A percentile compares a stretch with the other conserved stretches of the same genome.
phyloP scores from a whole-genome alignment of 192 early-diverging fungal genomes.

The Lobosporangium transversale region DNA sequence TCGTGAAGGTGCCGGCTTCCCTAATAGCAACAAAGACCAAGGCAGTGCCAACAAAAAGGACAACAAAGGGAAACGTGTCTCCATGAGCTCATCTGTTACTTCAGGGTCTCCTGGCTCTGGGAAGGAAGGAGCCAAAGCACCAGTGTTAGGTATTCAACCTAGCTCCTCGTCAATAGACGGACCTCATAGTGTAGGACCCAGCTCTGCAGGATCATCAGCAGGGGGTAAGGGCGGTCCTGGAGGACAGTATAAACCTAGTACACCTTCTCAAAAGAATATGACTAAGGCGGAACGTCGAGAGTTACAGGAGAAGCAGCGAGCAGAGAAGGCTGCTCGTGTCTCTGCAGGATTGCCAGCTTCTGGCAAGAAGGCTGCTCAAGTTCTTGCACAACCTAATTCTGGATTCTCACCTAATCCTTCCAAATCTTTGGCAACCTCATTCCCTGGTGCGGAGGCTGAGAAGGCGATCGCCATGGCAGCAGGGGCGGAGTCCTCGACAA shows the following conservation, averaged over 20 bases:
- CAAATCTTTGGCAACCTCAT: slow-evolving; percentile 27
- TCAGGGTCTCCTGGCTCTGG: neutral
- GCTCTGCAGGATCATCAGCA: slow-evolving; percentile 8
- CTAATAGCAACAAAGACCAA: slow-evolving; percentile 11
- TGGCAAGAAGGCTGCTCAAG: slow-evolving; percentile 55
- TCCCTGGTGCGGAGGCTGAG: slow-evolving; percentile 42
- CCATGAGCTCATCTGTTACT: slow-evolving; percentile 7
- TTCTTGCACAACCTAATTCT: slow-evolving; percentile 19
- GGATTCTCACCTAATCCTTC: slow-evolving; percentile 28
- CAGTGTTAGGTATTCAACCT: slow-evolving; percentile 44
- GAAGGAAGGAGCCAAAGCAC: slow-evolving; percentile 13
- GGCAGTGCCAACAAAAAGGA: slow-evolving; percentile 32
- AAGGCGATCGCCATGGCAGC: slow-evolving; percentile 41
- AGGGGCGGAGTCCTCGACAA: slow-evolving; percentile 44
- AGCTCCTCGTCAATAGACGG: slow-evolving; percentile 5
- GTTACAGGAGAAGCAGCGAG: slow-evolving; percentile 83
- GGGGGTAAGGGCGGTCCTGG: slow-evolving; percentile 6
- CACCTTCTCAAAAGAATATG: slow-evolving; percentile 62
- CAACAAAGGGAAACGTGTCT: slow-evolving; percentile 29
- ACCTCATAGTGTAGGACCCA: slow-evolving; percentile 13
- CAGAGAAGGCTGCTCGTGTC: slow-evolving; percentile 73
- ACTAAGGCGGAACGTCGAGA: slow-evolving; percentile 92
- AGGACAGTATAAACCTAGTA: slow-evolving; percentile 28
- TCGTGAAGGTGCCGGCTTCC: slow-evolving; percentile 37
- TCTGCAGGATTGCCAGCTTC: slow-evolving; percentile 48